phyloP scores from a whole-genome alignment of 1,139 yeast species.

The Nakaseomyces kungkrabaensis region DNA sequence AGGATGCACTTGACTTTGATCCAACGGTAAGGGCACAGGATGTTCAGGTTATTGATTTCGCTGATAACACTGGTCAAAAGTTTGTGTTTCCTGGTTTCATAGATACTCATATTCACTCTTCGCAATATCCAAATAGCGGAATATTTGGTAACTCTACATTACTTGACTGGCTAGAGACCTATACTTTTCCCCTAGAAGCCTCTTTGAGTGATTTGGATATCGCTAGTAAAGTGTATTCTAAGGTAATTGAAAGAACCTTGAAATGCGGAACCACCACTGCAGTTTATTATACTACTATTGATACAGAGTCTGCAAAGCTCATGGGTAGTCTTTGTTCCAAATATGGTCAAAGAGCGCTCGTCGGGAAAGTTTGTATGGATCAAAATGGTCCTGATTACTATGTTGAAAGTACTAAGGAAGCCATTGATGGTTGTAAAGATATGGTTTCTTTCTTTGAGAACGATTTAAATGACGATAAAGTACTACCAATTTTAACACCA shows the following conservation, averaged over 20 bases:
- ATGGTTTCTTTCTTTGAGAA: constrained; percentile 47
- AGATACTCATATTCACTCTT: constrained; percentile 94
- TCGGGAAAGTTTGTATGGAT: constrained; percentile 94
- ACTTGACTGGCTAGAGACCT: constrained; percentile 76
- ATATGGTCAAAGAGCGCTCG: constrained; percentile 75
- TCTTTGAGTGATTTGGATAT: constrained; percentile 40
- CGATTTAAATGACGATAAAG: constrained; percentile 40
- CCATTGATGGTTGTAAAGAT: constrained; percentile 45
- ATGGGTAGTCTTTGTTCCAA: constrained; percentile 62
- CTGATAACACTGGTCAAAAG: constrained; percentile 27
- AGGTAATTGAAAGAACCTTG: constrained; percentile 59
- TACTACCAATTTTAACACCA: constrained; percentile 78
- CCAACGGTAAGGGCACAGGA: constrained; percentile 9
- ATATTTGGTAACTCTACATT: constrained; percentile 79
- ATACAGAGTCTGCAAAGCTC: constrained; percentile 59
- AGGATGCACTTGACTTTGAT: constrained; percentile 17
- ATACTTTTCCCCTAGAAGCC: constrained; percentile 83
- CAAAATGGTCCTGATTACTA: constrained; percentile 60
- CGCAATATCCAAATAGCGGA: constrained; percentile 93
- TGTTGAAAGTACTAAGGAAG: constrained; percentile 50
- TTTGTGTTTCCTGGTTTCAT: constrained; percentile 88
- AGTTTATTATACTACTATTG: constrained; percentile 82
- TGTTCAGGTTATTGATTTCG: constrained; percentile 11
- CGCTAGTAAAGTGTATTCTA: constrained; percentile 54
- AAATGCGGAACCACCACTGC: constrained; percentile 85